These are phyloP conservation scores for Lecanicillium sp. DNA, from an alignment of 2,329 filamentous ascomycete genomes.

Conservation along the genomic window DNA sequence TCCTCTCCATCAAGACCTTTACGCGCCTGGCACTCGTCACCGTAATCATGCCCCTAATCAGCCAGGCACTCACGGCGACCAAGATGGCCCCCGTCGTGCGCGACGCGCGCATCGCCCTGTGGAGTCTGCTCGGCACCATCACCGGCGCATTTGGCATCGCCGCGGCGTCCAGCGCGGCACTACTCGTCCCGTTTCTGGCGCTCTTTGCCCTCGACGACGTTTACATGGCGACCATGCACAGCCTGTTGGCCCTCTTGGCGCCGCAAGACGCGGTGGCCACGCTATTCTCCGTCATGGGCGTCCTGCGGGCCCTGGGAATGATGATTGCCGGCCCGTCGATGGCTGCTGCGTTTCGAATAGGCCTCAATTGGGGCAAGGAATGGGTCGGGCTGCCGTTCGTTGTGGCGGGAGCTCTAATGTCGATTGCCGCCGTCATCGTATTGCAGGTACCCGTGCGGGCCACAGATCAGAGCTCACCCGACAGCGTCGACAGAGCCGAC, in stretches of 20 bases:
- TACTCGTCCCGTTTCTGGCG: background rate
- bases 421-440: constrained; percentile 3
- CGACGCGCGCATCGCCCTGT: background rate
- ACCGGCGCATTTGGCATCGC: background rate
- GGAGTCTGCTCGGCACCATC: background rate
- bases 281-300: background rate
- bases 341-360: background rate
- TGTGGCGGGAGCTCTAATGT: background rate
- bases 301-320: background rate
- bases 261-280: background rate
- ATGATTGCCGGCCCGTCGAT: background rate
- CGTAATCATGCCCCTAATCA: constrained; percentile 1
- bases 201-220: background rate
- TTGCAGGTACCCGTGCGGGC: background rate
- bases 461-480: background rate
- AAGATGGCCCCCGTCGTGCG: background rate
- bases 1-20: background rate
- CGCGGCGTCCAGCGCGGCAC: background rate
- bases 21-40: background rate
- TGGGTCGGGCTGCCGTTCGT: constrained; percentile 1
- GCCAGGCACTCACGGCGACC: background rate
- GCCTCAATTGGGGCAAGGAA: background rate
- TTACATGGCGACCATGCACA: background rate
- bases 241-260: background rate
- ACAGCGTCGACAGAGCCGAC: too few relatives aligned